phyloP scores from a whole-genome alignment of 2,329 filamentous ascomycete species.

The Furcasterigmium furcatum region DNA sequence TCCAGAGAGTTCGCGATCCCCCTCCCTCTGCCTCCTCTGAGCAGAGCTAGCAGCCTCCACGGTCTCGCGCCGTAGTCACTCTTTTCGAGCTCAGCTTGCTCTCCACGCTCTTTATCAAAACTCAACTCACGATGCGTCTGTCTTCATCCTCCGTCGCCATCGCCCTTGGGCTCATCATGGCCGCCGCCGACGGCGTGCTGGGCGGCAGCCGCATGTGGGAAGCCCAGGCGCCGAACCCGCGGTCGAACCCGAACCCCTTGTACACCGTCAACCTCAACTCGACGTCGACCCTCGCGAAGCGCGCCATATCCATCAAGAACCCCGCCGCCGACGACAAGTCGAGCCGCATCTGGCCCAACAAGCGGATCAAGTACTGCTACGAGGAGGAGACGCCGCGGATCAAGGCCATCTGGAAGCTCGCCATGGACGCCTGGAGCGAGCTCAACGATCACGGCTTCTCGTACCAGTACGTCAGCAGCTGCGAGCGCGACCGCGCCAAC shows the following conservation, averaged over 20 bases:
- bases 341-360: constrained; percentile 11
- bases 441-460: constrained; percentile 8
- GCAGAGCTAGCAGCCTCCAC: too few relatives aligned
- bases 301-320: not conserved
- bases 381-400: not conserved
- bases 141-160: too few relatives aligned
- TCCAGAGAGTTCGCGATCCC: too few relatives aligned
- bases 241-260: constrained; percentile 15
- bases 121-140: too few relatives aligned
- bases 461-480: constrained; percentile 8
- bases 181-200: constrained; percentile 17
- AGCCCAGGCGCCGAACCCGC: constrained; percentile 16
- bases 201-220: constrained; percentile 18
- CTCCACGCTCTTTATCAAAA: too few relatives aligned
- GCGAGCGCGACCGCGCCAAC: constrained; percentile 3
- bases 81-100: too few relatives aligned
- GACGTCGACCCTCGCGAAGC: not conserved
- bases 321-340: not conserved
- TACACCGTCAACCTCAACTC: constrained; percentile 3
- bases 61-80: too few relatives aligned
- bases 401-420: not conserved
- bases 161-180: too few relatives aligned
- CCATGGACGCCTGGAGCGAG: not conserved
- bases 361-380: constrained; percentile 14
- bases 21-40: too few relatives aligned